These are phyloP conservation scores for Myrica gale DNA, from an alignment of 306 rosid species.

Conservation along the genomic window DNA sequence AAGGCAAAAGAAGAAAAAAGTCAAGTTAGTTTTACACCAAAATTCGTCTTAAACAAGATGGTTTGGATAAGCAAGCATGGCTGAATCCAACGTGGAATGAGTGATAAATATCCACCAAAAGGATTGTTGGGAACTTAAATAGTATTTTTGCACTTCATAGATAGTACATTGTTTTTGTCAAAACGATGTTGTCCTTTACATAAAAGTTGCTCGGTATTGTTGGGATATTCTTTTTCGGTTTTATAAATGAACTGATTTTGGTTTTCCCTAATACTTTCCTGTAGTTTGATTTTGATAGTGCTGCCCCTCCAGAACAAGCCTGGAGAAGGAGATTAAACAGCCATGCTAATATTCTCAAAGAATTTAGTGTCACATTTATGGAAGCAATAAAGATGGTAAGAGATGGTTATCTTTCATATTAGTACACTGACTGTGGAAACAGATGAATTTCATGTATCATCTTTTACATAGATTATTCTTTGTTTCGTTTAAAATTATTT, in stretches of 20 bases:
- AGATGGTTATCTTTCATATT: slow-evolving; percentile 15
- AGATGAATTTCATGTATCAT: not conserved
- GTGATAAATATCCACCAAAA: not conserved
- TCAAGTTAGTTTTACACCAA: not conserved
- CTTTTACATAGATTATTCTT: slow-evolving; percentile 1
- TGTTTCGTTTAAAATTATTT: slow-evolving; percentile 8
- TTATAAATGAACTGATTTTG: slow-evolving; percentile 11
- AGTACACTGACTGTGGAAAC: slow-evolving; percentile 23
- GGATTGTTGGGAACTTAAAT: not conserved
- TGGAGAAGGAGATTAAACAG: slow-evolving; percentile 95
- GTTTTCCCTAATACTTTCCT: slow-evolving; percentile 22
- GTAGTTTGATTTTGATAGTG: slow-evolving; percentile 90
- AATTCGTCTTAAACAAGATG: not conserved
- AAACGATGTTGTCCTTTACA: not conserved
- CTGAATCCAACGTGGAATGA: not conserved
- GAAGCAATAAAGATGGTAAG: slow-evolving; percentile 96
- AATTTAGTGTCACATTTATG: slow-evolving; percentile 82
- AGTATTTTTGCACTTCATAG: not conserved
- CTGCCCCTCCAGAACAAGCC: slow-evolving; percentile 97
- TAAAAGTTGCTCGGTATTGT: not conserved
- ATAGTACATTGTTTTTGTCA: not conserved
- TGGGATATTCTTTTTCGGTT: not conserved
- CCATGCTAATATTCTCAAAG: slow-evolving; percentile 91
- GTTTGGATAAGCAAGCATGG: no score
- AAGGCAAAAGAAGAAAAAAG: not conserved